A percentile compares a stretch with the other conserved stretches of the same genome.
Conservation (phyloP, 2,329 filamentous ascomycete genomes). For the Beauveria caledonica region DNA sequence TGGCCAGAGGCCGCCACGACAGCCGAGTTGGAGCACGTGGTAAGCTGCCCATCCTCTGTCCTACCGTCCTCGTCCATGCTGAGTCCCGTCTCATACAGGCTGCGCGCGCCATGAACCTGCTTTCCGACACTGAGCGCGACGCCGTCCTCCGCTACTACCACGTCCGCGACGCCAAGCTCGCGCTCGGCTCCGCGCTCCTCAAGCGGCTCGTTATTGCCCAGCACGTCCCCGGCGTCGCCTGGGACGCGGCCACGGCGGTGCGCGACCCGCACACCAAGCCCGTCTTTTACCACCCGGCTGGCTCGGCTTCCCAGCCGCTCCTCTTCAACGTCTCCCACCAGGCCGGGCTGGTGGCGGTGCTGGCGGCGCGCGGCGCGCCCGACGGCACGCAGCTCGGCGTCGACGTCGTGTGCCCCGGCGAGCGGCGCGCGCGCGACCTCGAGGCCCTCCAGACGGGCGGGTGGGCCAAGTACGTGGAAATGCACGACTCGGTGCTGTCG, state of each 20-base stretch:
- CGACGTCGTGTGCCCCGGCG: slow-evolving; percentile 67
- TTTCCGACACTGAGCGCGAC: slow-evolving; percentile 46
- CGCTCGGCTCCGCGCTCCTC: slow-evolving; percentile 61
- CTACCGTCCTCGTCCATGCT: background rate
- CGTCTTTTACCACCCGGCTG: slow-evolving; percentile 41
- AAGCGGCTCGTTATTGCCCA: slow-evolving; percentile 60
- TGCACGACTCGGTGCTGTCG: slow-evolving; percentile 64
- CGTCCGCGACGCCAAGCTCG: slow-evolving; percentile 66
- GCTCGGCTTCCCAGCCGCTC: slow-evolving; percentile 36
- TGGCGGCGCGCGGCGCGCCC: slow-evolving; percentile 39
- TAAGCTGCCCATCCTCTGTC: slow-evolving; percentile 22
- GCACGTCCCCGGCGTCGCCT: slow-evolving; percentile 49
- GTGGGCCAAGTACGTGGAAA: slow-evolving; percentile 60
- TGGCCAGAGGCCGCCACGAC: slow-evolving; percentile 47
- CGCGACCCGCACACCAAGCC: slow-evolving; percentile 50
- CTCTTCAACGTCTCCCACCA: slow-evolving; percentile 74
- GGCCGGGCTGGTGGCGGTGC: slow-evolving; percentile 62
- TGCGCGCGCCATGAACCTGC: slow-evolving; percentile 42
- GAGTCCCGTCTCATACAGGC: slow-evolving; percentile 33
- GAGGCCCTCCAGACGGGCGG: slow-evolving; percentile 48
- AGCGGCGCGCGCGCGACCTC: slow-evolving; percentile 56
- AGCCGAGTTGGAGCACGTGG: slow-evolving; percentile 36
- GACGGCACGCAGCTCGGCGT: slow-evolving; percentile 49
- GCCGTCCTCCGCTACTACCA: slow-evolving; percentile 55
- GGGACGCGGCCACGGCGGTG: slow-evolving; percentile 48